Evolutionary conservation across 148 eudicot genomes (phyloP), one percentile per base, ranked within the genome.

Genomic region (Drosera capensis): DNA sequence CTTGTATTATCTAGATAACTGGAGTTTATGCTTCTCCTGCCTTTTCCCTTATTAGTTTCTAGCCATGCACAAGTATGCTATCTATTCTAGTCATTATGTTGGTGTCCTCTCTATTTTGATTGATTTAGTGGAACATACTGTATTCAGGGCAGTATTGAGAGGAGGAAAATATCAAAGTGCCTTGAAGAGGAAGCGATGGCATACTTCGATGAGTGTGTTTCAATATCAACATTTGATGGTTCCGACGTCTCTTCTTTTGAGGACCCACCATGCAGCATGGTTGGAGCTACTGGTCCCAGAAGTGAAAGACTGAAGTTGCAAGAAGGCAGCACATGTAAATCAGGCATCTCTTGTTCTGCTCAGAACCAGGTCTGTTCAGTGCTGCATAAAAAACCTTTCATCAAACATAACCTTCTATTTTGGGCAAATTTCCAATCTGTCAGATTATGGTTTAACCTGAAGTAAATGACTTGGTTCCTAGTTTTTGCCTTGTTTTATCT

Each of bases 181-280:
- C 82, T 92, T 41, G 80, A 76, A 47, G 94, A 85, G 62, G 95
- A 92, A 69, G 99, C 99, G 19, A 53, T 92, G 80, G 70, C 94
- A 30, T 92, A 75, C 67, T 92, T 92, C 54, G 99, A 92, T 51
- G 99, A 92, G 54, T 92, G 95, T 54, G 95, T 85, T 56, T 92
- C 95, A 58, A 73, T 92, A 64, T 92, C 99, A 52, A 92, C 95
- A 49, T 85, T 92, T 52, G 95, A 85, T 57, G 78, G 78, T 47
- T 92, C 99, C 22, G 99, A 92, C 65, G 81, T 85, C 66, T 92
- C 99, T 21, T 93, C 99, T 44, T 30, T 81, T 37, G 99, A 92
- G 68, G 95, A 85, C 54, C 76, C 73, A 56, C 65, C 77, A 26
- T 58, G 63, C 34, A 68, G 35, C 48, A 51, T 43, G 8, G 56